These are phyloP conservation scores for Solanum hybrid DNA, from an alignment of 305 asterid genomes.

Conservation along the genomic window DNA sequence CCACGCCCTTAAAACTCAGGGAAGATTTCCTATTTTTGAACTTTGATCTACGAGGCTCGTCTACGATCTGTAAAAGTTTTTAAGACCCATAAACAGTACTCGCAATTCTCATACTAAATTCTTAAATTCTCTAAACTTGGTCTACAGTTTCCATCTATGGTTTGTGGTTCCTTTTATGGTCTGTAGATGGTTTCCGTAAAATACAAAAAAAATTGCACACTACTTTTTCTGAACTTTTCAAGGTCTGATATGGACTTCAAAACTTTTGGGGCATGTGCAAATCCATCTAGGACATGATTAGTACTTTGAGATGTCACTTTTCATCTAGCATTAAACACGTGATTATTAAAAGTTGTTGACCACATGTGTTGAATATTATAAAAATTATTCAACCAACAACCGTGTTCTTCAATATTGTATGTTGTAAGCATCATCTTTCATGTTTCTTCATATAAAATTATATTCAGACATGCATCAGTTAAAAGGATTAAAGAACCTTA, in stretches of 20 bases:
- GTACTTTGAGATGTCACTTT: neutral
- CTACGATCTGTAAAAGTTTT: too few species aligned
- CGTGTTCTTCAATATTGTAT: neutral
- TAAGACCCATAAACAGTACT: neutral
- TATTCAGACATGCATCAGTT: neutral
- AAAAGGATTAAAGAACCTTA: neutral
- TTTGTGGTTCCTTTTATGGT: neutral
- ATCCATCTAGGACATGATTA: neutral
- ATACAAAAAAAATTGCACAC: neutral
- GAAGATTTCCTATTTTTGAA: neutral
- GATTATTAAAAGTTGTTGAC: neutral
- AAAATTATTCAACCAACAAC: neutral
- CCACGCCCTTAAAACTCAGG: neutral
- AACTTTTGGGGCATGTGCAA: neutral
- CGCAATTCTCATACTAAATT: neutral
- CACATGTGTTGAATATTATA: too few species aligned
- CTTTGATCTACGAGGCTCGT: neutral
- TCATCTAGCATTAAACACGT: neutral
- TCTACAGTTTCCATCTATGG: neutral
- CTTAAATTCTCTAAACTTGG: neutral
- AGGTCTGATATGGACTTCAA: neutral
- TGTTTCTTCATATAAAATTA: neutral
- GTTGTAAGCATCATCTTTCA: neutral
- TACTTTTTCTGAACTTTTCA: neutral
- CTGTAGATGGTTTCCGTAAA: neutral